phyloP scores from a whole-genome alignment of 495 filamentous ascomycete genomes.

The Bathelium albidoporum region DNA sequence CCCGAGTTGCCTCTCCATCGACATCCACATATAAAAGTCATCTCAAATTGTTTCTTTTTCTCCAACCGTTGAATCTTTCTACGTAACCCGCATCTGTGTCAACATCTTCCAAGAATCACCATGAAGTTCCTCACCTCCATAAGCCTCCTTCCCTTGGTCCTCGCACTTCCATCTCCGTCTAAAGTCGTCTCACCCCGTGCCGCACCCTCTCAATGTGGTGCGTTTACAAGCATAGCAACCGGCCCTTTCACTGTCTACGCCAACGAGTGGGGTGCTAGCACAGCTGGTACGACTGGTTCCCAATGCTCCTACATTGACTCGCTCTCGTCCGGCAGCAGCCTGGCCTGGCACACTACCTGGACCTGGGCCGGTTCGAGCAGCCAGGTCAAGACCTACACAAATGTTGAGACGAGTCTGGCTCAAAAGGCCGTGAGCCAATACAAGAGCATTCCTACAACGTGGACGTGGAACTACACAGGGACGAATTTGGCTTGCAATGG shows the following conservation, averaged over 20 bases:
- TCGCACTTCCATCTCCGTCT: constrained; percentile 6
- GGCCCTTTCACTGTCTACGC: constrained; percentile 11
- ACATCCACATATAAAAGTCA: too few relatives aligned
- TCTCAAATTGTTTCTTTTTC: background rate
- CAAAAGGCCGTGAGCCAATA: constrained; percentile 11
- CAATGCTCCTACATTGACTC: constrained; percentile 14
- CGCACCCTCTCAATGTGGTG: constrained; percentile 6
- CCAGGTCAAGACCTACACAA: constrained; percentile 13
- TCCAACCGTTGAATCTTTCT: background rate
- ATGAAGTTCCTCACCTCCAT: background rate
- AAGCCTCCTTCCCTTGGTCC: background rate
- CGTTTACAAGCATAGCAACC: constrained; percentile 4
- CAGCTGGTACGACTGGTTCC: constrained; percentile 6
- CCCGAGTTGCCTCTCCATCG: background rate
- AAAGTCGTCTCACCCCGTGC: constrained; percentile 8
- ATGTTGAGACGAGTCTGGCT: constrained; percentile 7
- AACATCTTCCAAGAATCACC: background rate
- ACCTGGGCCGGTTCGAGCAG: constrained; percentile 10
- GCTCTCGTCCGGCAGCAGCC: constrained; percentile 7
- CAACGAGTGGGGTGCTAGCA: constrained; percentile 11
- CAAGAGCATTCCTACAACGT: constrained; percentile 11
- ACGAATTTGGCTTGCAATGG: constrained; percentile 10
- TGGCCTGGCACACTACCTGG: constrained; percentile 13
- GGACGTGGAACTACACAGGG: constrained; percentile 14
- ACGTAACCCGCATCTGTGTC: background rate